These are phyloP conservation scores for Globisporangium lucens DNA, from an alignment of 352 stramenopile genomes.

Conservation along the genomic window DNA sequence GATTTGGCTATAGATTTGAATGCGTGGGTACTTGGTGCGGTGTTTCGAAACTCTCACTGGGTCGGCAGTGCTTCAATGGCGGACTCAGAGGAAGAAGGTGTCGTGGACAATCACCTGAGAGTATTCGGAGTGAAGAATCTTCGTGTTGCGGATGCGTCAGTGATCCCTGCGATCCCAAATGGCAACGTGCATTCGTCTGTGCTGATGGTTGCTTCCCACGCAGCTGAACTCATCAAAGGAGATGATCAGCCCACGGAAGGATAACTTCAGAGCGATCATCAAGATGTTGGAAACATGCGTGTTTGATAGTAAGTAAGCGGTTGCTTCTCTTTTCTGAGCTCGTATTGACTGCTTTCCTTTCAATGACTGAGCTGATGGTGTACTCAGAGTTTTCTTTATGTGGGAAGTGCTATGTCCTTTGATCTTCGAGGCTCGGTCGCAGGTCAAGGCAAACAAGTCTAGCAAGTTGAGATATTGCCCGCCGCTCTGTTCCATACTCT, in stretches of 20 bases:
- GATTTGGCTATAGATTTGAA: slow-evolving; percentile 35
- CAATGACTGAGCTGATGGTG: background rate
- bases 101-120: slow-evolving; percentile 56
- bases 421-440: background rate
- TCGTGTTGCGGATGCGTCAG: slow-evolving; percentile 60
- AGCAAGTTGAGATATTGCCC: background rate
- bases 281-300: background rate
- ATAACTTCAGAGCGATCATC: slow-evolving; percentile 1
- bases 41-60: slow-evolving; percentile 87
- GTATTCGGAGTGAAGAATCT: slow-evolving; percentile 63
- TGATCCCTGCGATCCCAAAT: slow-evolving; percentile 70
- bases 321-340: background rate
- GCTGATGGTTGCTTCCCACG: slow-evolving; percentile 61
- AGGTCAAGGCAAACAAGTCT: background rate
- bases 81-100: slow-evolving; percentile 28
- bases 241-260: slow-evolving; percentile 18
- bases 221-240: slow-evolving; percentile 35
- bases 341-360: background rate
- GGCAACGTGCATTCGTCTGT: slow-evolving; percentile 75
- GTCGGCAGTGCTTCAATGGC: slow-evolving; percentile 79
- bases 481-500: background rate
- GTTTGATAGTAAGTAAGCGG: background rate
- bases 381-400: background rate
- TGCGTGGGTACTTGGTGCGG: slow-evolving; percentile 55
- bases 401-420: background rate